These are phyloP conservation scores for Amanita subjunquillea DNA, from an alignment of 768 basidiomycete species.

Conservation along the genomic window DNA sequence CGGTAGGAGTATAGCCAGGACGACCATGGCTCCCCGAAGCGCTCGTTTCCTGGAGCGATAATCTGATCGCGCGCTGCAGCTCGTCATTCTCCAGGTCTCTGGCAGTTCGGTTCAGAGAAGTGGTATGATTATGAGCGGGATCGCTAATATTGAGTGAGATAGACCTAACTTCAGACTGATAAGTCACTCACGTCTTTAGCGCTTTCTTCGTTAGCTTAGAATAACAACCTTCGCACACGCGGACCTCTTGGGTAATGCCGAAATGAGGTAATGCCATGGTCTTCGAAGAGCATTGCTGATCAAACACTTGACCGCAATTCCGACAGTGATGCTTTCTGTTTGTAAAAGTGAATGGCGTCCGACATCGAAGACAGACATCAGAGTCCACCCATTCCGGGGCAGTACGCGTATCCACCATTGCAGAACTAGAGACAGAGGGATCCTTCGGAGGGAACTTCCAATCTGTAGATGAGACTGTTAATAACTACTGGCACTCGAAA, in stretches of 20 bases:
- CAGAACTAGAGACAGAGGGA: constrained; percentile 53
- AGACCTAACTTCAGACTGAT: neutral
- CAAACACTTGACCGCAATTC: constrained; percentile 95
- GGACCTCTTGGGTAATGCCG: constrained; percentile 84
- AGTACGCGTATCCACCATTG: constrained; percentile 84
- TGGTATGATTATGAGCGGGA: constrained; percentile 29
- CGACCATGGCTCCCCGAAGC: constrained; percentile 35
- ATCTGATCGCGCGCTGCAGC: constrained; percentile 85
- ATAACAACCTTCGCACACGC: constrained; percentile 89
- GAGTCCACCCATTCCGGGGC: constrained; percentile 98
- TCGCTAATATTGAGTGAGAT: constrained; percentile 3
- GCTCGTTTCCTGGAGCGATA: constrained; percentile 75
- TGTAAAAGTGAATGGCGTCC: constrained; percentile 85
- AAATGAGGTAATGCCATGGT: constrained; percentile 81
- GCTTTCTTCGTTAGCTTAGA: constrained; percentile 62
- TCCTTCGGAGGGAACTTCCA: constrained; percentile 81
- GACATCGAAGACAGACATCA: constrained; percentile 87
- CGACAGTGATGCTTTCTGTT: constrained; percentile 98
- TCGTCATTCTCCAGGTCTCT: constrained; percentile 75
- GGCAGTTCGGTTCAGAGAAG: constrained; percentile 42
- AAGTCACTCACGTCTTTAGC: constrained; percentile 35
- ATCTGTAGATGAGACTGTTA: constrained; percentile 30
- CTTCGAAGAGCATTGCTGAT: constrained; percentile 86
- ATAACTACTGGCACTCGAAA: neutral
- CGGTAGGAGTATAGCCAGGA: constrained; percentile 61